Evolutionary conservation across 116 monocot genomes (phyloP).

Genomic region (Iris pallida): DNA sequence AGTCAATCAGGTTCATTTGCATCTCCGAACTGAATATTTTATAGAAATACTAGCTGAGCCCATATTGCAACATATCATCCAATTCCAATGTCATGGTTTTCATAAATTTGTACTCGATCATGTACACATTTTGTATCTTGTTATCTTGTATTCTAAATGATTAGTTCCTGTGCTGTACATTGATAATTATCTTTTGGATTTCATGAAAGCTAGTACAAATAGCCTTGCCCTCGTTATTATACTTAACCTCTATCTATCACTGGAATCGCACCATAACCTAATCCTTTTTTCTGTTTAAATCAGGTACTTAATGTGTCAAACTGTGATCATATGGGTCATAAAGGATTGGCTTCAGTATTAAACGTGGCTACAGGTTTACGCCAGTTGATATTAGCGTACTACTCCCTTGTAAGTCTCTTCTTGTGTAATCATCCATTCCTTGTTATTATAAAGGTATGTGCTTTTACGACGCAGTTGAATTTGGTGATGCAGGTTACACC

Average conservation of each 20-base stretch:
- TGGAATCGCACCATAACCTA: not conserved
- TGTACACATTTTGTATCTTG: too few relatives aligned
- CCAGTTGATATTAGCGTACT: constrained; percentile 42
- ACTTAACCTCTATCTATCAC: too few relatives aligned
- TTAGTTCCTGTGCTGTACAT: too few relatives aligned
- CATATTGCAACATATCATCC: too few relatives aligned
- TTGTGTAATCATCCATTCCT: not conserved
- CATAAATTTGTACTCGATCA: too few relatives aligned
- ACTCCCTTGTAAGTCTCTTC: constrained; percentile 30
- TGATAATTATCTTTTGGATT: too few relatives aligned
- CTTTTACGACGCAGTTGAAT: not conserved
- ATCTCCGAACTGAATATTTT: too few relatives aligned
- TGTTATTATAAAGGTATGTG: not conserved
- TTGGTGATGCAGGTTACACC: constrained; percentile 36
- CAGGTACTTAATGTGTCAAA: constrained; percentile 64
- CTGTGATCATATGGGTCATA: constrained; percentile 32
- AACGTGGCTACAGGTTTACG: constrained; percentile 27
- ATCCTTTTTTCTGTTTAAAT: constrained; percentile 3
- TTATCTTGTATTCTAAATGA: too few relatives aligned
- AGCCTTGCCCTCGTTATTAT: too few relatives aligned
- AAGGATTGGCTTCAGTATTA: constrained; percentile 41
- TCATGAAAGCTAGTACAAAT: too few relatives aligned
- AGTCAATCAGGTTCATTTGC: not conserved
- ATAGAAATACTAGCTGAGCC: too few relatives aligned
- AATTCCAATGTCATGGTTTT: too few relatives aligned